Conservation (phyloP, 495 filamentous ascomycete genomes). For the Chaetomium cochliodes region DNA sequence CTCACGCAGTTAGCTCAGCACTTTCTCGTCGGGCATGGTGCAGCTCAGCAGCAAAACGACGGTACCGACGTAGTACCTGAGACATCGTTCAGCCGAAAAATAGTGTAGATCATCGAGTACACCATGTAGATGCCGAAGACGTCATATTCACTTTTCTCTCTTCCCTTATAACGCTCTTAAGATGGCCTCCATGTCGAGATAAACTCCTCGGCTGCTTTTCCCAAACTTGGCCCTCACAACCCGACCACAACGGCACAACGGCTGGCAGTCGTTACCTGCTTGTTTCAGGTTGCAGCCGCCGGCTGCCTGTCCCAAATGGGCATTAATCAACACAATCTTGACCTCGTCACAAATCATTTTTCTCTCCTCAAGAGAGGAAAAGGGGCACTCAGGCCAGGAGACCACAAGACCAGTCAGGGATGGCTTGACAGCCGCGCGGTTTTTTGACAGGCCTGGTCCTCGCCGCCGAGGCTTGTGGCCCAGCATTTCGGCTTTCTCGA, state of each 20-base stretch:
- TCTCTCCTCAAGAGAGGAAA: not conserved
- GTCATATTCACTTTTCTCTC: too few relatives aligned
- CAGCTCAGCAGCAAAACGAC: too few relatives aligned
- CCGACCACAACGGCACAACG: not conserved
- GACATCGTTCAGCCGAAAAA: too few relatives aligned
- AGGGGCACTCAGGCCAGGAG: not conserved
- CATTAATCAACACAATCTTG: not conserved
- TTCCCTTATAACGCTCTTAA: too few relatives aligned
- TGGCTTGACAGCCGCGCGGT: not conserved
- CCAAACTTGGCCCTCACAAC: too few relatives aligned
- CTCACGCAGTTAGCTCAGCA: too few relatives aligned
- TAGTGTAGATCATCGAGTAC: too few relatives aligned
- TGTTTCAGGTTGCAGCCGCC: constrained; percentile 5
- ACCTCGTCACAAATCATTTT: not conserved
- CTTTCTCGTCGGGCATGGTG: too few relatives aligned
- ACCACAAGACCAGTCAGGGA: not conserved
- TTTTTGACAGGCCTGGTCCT: not conserved
- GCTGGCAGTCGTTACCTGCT: not conserved
- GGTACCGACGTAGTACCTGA: too few relatives aligned
- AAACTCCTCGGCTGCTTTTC: too few relatives aligned
- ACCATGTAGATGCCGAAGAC: too few relatives aligned
- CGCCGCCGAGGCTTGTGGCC: not conserved
- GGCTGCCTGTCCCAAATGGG: not conserved
- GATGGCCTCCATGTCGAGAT: too few relatives aligned
- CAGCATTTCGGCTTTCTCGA: not conserved